phyloP scores from a whole-genome alignment of 768 basidiomycete species.

The Auricularia sp. region DNA sequence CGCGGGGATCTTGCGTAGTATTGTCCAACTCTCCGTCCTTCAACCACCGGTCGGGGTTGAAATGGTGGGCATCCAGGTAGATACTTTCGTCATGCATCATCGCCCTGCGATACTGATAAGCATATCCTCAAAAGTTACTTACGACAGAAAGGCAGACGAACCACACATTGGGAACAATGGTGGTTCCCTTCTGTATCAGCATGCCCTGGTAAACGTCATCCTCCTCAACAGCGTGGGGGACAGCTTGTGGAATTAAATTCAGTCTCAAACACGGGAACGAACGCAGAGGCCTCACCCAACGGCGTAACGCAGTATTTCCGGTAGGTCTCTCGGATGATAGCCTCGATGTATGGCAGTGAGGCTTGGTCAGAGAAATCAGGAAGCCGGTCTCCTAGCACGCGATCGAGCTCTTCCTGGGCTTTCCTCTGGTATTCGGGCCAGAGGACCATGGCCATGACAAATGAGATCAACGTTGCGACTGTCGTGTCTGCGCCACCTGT shows the following conservation, averaged over 20 bases:
- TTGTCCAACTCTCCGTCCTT: too few relatives aligned
- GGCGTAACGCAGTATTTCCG: conserved; percentile 3
- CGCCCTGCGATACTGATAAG: too few relatives aligned
- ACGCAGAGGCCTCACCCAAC: neutral
- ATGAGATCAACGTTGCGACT: conserved; percentile 1
- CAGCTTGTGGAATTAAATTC: neutral
- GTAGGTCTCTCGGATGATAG: conserved; percentile 3
- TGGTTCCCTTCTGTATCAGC: too few relatives aligned
- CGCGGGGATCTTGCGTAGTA: too few relatives aligned
- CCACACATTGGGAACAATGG: too few relatives aligned
- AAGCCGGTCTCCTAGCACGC: conserved; percentile 5
- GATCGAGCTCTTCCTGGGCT: conserved; percentile 9
- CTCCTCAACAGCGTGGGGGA: neutral
- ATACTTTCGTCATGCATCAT: too few relatives aligned
- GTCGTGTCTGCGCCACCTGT: conserved; percentile 74
- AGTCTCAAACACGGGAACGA: too few relatives aligned
- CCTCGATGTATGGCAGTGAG: conserved; percentile 5
- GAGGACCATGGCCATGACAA: conserved; percentile 9
- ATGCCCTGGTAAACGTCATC: neutral
- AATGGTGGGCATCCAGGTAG: too few relatives aligned
- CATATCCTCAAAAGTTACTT: too few relatives aligned
- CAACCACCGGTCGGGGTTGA: too few relatives aligned
- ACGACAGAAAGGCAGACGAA: too few relatives aligned
- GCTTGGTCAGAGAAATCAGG: conserved; percentile 8
- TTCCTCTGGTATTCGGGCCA: conserved; percentile 8